These are phyloP conservation scores for Debaryomyces maramus DNA, from an alignment of 805 yeast genomes.

Conservation along the genomic window DNA sequence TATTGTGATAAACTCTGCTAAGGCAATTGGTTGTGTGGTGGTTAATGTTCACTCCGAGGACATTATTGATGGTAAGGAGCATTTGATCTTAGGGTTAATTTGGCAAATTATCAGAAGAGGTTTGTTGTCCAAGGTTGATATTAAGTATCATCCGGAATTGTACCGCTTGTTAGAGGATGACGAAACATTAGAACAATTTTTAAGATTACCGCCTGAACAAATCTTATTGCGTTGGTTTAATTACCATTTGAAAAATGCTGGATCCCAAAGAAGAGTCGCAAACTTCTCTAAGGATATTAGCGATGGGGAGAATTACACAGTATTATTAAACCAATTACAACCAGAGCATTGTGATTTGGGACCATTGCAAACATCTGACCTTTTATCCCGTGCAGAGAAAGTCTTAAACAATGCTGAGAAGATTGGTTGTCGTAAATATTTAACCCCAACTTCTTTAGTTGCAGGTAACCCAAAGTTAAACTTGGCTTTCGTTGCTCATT, in stretches of 20 bases:
- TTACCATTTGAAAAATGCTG: constrained; percentile 91
- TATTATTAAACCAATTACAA: constrained; percentile 82
- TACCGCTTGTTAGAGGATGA: constrained; percentile 93
- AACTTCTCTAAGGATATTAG: constrained; percentile 86
- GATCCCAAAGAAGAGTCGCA: constrained; percentile 78
- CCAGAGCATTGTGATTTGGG: constrained; percentile 78
- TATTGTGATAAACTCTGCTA: constrained; percentile 96
- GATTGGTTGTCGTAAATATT: constrained; percentile 88
- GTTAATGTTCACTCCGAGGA: constrained; percentile 97
- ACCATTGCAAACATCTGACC: constrained; percentile 78
- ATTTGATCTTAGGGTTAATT: constrained; percentile 83
- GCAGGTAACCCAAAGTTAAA: constrained; percentile 96
- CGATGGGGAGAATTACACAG: constrained; percentile 95
- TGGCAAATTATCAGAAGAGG: constrained; percentile 99
- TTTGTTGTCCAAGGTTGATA: constrained; percentile 89
- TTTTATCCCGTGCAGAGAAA: constrained; percentile 82
- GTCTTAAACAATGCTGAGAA: constrained; percentile 84
- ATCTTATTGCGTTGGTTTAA: constrained; percentile 96
- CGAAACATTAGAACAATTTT: constrained; percentile 94
- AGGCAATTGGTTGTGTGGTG: constrained; percentile 97
- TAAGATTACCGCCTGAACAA: constrained; percentile 96
- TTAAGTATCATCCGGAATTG: constrained; percentile 93
- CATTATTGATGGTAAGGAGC: constrained; percentile 91
- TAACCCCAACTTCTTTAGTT: constrained; percentile 89
- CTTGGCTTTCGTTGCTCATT: constrained; percentile 94